Conservation (phyloP, 106 monocot genomes). For the Agapanthus africanus region DNA sequence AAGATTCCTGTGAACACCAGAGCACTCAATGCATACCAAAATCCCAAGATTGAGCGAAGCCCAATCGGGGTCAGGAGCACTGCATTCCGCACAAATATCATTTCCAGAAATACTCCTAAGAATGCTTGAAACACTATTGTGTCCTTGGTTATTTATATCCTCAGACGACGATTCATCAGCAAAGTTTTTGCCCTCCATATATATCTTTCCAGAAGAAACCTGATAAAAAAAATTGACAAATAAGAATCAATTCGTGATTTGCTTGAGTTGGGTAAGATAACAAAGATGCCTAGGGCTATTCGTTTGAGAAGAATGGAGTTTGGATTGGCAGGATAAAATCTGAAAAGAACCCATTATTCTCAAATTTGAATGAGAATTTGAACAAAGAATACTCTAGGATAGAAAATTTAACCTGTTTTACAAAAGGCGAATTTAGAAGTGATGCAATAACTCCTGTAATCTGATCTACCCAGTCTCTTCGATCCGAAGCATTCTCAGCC, state of each 20-base stretch:
- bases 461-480: conserved; percentile 90
- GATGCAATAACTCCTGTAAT: conserved; percentile 92
- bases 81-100: conserved; percentile 92
- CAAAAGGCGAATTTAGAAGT: conserved; percentile 60
- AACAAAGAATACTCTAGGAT: conserved; percentile 1
- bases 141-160: conserved; percentile 10
- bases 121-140: conserved; percentile 36
- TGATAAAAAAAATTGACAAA: conserved; percentile 9
- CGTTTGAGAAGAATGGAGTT: no score
- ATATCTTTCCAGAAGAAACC: conserved; percentile 25
- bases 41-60: conserved; percentile 95
- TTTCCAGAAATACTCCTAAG: conserved; percentile 80
- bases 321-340: no score
- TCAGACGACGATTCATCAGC: conserved; percentile 34
- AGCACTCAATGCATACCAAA: conserved; percentile 88
- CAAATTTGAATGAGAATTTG: not conserved
- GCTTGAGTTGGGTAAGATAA: not conserved
- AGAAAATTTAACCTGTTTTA: conserved; percentile 48
- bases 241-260: not conserved
- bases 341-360: not conserved
- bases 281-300: not conserved
- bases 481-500: conserved; percentile 82
- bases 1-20: conserved; percentile 95
- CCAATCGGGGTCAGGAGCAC: conserved; percentile 89
- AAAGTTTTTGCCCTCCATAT: conserved; percentile 12